These are phyloP conservation scores for Mycena crocata DNA, from an alignment of 768 basidiomycete species.

Conservation along the genomic window DNA sequence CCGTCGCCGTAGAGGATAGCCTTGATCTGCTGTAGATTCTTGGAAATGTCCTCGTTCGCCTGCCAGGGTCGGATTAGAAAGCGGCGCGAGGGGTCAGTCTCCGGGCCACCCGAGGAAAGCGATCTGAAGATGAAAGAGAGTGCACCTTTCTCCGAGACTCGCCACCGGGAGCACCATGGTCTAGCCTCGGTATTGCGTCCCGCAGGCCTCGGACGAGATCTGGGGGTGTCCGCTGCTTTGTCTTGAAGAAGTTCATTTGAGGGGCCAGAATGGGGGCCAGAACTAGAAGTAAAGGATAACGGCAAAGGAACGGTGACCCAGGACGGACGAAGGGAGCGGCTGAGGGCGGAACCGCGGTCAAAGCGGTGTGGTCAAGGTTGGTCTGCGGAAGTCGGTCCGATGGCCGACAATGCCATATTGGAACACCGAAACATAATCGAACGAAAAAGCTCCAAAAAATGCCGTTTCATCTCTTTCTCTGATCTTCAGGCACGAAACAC, in stretches of 20 bases:
- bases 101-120: background rate
- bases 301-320: conserved; percentile 6
- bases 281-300: background rate
- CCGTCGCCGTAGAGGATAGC: conserved; percentile 88
- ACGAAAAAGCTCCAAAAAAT: background rate
- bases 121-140: background rate
- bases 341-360: background rate
- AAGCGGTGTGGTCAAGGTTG: conserved; percentile 18
- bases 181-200: conserved; percentile 84
- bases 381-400: conserved; percentile 11
- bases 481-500: background rate
- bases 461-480: background rate
- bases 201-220: conserved; percentile 87
- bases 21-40: conserved; percentile 93
- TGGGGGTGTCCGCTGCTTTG: conserved; percentile 87
- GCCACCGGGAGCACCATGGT: conserved; percentile 75
- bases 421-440: background rate
- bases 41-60: conserved; percentile 91
- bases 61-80: conserved; percentile 44
- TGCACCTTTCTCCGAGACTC: conserved; percentile 86
- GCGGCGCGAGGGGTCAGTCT: conserved; percentile 9
- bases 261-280: conserved; percentile 12
- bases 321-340: background rate
- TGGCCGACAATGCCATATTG: background rate
- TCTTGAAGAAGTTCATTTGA: conserved; percentile 95